Conservation (phyloP, 2,329 filamentous ascomycete genomes). For the Pleoardoris graminearum region DNA sequence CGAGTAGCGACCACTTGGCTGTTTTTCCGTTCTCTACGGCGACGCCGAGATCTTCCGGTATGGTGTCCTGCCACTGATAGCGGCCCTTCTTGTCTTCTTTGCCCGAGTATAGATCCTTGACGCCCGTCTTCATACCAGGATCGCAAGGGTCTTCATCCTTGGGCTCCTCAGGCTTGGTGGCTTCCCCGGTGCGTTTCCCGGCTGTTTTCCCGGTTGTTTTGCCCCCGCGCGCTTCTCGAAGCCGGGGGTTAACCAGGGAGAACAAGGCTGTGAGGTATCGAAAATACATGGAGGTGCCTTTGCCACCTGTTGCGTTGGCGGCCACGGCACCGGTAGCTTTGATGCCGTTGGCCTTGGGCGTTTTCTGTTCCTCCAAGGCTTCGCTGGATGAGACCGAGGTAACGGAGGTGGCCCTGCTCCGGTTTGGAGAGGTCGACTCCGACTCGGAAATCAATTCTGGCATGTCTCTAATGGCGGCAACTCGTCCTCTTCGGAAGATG, state of each 20-base stretch:
- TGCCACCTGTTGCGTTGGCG: too few relatives aligned
- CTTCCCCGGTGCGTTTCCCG: constrained; percentile 14
- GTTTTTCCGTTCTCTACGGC: constrained; percentile 64
- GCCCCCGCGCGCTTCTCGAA: constrained; percentile 7
- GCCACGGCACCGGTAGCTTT: too few relatives aligned
- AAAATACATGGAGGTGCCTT: too few relatives aligned
- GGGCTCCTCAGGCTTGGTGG: constrained; percentile 12
- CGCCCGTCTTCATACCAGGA: constrained; percentile 46
- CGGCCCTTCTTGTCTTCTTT: constrained; percentile 47
- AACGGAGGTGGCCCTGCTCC: background rate
- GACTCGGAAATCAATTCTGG: too few relatives aligned
- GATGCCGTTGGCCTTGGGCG: background rate
- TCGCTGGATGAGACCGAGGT: background rate
- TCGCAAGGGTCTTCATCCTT: constrained; percentile 18
- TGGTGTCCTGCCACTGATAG: constrained; percentile 42
- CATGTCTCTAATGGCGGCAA: too few relatives aligned
- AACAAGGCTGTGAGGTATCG: too few relatives aligned
- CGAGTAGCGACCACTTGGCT: constrained; percentile 58
- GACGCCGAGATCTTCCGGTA: constrained; percentile 35
- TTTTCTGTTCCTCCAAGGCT: background rate
- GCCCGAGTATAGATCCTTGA: constrained; percentile 55
- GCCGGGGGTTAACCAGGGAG: too few relatives aligned
- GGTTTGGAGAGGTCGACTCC: too few relatives aligned
- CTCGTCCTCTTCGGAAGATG: too few relatives aligned
- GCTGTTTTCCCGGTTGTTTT: background rate